These are phyloP conservation scores for Wallacemonas collosoma DNA, from an alignment of 208 protist genomes.

Conservation along the genomic window DNA sequence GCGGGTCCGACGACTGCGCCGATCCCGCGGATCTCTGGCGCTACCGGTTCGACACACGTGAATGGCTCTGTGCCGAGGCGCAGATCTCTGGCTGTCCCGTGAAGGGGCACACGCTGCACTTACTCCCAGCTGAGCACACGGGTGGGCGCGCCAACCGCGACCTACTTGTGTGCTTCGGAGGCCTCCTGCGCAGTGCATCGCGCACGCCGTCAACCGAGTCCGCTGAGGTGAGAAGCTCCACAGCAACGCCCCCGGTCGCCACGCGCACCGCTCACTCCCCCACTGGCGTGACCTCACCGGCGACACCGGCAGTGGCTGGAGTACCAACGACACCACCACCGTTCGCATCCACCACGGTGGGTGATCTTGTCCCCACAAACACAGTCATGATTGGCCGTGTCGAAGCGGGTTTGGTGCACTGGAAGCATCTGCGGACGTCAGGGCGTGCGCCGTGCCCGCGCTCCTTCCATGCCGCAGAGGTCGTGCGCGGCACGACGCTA, in stretches of 20 bases:
- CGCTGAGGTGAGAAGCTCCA: background rate
- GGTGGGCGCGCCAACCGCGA: constrained; percentile 28
- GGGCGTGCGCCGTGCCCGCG: constrained; percentile 39
- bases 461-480: constrained; percentile 47
- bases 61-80: constrained; percentile 28
- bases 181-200: constrained; percentile 33
- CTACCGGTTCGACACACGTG: constrained; percentile 17
- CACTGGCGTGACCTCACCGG: too few species aligned
- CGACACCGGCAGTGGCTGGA: too few species aligned
- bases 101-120: constrained; percentile 53
- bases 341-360: background rate
- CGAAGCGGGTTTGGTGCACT: constrained; percentile 22
- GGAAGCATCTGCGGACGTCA: constrained; percentile 40
- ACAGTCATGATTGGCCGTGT: constrained; percentile 22
- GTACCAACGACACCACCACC: too few species aligned
- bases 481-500: constrained; percentile 44
- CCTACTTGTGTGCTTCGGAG: constrained; percentile 55
- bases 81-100: constrained; percentile 26
- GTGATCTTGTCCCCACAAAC: constrained; percentile 23
- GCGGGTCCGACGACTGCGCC: constrained; percentile 22
- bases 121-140: constrained; percentile 36
- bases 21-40: constrained; percentile 52
- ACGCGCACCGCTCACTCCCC: background rate
- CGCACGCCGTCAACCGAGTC: constrained; percentile 26
- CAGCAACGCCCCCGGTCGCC: background rate